Conservation (phyloP, 768 basidiomycete species). For the Amanita jacksonii region DNA sequence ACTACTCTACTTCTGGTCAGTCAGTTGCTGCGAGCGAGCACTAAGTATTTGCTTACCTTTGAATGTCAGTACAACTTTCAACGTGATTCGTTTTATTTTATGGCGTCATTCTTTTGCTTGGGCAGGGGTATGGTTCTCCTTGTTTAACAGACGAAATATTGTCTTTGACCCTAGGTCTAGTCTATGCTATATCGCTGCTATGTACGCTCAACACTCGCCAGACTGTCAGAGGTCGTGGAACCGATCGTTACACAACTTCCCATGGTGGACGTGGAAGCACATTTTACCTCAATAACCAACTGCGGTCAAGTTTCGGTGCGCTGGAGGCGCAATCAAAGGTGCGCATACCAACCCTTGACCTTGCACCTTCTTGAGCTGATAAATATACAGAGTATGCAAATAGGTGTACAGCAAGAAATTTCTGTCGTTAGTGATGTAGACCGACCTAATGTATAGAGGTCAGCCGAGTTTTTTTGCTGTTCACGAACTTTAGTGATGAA, state of each 20-base stretch:
- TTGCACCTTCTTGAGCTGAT: background rate
- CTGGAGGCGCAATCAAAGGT: constrained; percentile 8
- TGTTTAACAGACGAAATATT: background rate
- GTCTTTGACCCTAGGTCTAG: constrained; percentile 12
- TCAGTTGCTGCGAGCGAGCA: background rate
- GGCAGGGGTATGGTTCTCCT: constrained; percentile 38
- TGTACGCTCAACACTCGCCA: constrained; percentile 49
- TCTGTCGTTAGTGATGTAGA: constrained; percentile 20
- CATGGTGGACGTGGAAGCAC: constrained; percentile 12
- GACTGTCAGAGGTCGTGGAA: constrained; percentile 39
- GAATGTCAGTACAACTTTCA: constrained; percentile 39
- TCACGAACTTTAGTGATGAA: no score
- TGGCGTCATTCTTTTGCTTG: constrained; percentile 48
- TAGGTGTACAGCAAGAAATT: constrained; percentile 23
- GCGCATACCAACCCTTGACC: background rate
- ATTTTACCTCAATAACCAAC: constrained; percentile 17
- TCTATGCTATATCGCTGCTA: constrained; percentile 32
- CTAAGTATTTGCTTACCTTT: constrained; percentile 3
- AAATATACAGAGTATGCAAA: constrained; percentile 19
- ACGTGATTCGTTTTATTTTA: constrained; percentile 45
- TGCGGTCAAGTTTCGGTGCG: constrained; percentile 6
- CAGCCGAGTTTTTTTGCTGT: no score
- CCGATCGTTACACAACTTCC: constrained; percentile 26
- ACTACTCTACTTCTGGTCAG: constrained; percentile 27
- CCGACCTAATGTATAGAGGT: background rate